Evolutionary conservation across 345 rosid genomes (phyloP).

Genomic region (Arabidopsis suecica): DNA sequence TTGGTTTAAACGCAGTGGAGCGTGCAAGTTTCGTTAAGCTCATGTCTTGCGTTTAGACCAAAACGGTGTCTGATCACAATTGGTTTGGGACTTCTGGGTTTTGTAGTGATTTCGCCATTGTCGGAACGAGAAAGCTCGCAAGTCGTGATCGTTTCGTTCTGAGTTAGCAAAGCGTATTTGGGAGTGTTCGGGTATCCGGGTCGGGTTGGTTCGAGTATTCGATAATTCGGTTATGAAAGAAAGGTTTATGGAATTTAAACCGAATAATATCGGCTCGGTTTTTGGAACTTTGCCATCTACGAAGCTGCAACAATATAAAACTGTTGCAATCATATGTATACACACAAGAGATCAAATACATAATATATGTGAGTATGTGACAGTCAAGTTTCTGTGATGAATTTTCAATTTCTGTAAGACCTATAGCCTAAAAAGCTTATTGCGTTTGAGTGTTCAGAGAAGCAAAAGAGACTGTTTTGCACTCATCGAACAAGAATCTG

Average conservation of each 20-base stretch:
- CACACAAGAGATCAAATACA: slow-evolving; percentile 20
- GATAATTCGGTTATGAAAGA: neutral
- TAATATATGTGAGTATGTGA: slow-evolving; percentile 5
- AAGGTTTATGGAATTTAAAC: neutral
- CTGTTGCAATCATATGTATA: slow-evolving; percentile 16
- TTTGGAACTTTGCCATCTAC: neutral
- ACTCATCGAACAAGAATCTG: slow-evolving; percentile 75
- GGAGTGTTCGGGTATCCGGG: neutral
- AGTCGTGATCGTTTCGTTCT: neutral
- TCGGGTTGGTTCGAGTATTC: neutral
- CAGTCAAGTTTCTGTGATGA: slow-evolving; percentile 32
- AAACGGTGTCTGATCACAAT: neutral
- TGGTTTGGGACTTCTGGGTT: neutral
- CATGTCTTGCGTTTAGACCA: slow-evolving; percentile 38
- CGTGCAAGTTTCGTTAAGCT: slow-evolving; percentile 44
- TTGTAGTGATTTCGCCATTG: slow-evolving; percentile 4
- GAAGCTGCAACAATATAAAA: neutral
- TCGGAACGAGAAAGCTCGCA: neutral
- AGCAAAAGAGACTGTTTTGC: slow-evolving; percentile 6
- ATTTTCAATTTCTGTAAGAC: slow-evolving; percentile 17
- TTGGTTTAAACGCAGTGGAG: slow-evolving; percentile 41
- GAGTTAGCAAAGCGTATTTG: neutral
- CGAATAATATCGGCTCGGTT: neutral
- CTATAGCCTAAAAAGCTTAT: slow-evolving; percentile 19
- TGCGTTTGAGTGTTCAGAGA: neutral